These are phyloP conservation scores for Cercospora canescens DNA, from an alignment of 2,329 filamentous ascomycete species.

Conservation along the genomic window DNA sequence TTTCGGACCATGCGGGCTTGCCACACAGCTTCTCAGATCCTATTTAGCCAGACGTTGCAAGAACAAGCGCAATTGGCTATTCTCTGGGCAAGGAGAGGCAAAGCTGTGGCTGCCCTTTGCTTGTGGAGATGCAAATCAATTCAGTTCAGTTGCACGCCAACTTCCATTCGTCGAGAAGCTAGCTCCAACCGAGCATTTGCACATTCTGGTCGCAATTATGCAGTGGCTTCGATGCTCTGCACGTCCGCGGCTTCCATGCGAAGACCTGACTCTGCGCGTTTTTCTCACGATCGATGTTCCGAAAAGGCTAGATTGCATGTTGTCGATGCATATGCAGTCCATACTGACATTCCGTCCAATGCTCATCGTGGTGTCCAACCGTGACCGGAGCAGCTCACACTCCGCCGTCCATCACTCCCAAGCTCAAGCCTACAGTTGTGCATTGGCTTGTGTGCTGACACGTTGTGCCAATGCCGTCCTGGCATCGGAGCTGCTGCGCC, in stretches of 20 bases:
- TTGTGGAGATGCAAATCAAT: neutral
- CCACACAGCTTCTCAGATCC: neutral
- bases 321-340: neutral
- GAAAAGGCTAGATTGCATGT: neutral
- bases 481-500: neutral
- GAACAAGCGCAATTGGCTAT: neutral
- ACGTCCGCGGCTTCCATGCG: neutral
- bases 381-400: too few relatives aligned
- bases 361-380: too few relatives aligned
- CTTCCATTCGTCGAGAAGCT: neutral
- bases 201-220: neutral
- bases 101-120: neutral
- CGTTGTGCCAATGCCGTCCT: neutral
- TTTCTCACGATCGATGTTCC: neutral
- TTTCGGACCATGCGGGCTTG: neutral
- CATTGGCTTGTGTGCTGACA: neutral
- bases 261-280: neutral
- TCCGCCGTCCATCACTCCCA: neutral
- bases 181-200: neutral
- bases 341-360: neutral
- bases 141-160: neutral
- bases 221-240: neutral
- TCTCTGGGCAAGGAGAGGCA: neutral
- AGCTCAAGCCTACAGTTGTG: neutral
- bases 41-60: neutral